Evolutionary conservation across 176 grass and related monocot species (phyloP), one percentile per base, ranked within the genome.

Genomic region (Calamus simplicifolius): DNA sequence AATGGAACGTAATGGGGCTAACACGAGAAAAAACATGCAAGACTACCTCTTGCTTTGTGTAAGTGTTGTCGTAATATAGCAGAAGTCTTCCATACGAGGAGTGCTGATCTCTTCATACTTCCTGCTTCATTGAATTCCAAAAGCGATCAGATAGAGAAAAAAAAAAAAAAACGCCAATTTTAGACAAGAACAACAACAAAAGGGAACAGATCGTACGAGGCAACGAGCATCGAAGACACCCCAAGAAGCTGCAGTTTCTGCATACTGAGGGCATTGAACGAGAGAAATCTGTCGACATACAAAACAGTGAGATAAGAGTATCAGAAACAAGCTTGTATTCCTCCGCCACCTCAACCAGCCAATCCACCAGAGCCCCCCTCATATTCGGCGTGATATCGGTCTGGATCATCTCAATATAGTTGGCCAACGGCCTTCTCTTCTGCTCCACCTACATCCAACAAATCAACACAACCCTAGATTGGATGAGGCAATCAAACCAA

Each of bases 11-110:
- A 5, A 43, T 43, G 35, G 10, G 15, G 3, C 18, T 48, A 59
- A 25, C 13, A 29, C 6, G 49, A 16, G 10, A 57, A 6, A 49
- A 27, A 49, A 29, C 16, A 29, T 16, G 54, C n/a, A 49, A 13
- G 29, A 7, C 17, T 49, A 83, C 80, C 75, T 98, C 93, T 73
- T 83, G 81, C 55, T 65, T 91, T 28, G 83, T 91, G 73, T 91
- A 97, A 19, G 92, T 97, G 63, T 91, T 97, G 43, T 97, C 92
- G 92, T 97, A 66, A 91, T 91, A 62, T 88, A 97, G 66, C 92
- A 97, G 59, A 97, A 97, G 56, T 97, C 92, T 69, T 97, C 87
- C 1, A 80, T 78, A 27, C 88, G 81, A 29, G 28, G 28, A 29
- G 28, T 0, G 28, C 28, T 29, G 4, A 29, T 29, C 4, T 29